Percentiles rank a stretch among this genome's conserved stretches.
Evolutionary conservation across 352 stramenopile species (phyloP).

Genomic region (Phytophthora pluvialis): DNA sequence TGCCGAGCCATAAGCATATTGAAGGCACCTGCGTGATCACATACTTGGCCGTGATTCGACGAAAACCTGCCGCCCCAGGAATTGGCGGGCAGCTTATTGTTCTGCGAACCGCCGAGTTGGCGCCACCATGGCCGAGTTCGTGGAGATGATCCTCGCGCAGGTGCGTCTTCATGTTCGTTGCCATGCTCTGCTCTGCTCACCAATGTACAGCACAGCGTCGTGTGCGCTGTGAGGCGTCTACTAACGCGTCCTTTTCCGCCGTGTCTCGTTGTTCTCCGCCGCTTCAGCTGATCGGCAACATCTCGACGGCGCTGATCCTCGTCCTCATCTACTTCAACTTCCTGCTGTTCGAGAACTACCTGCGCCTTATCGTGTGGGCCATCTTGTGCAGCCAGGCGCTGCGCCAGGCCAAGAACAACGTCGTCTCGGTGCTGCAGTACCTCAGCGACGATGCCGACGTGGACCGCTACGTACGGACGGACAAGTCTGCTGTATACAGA

Average conservation of each 20-base stretch:
- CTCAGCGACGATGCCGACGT: conserved; percentile 85
- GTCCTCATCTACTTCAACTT: conserved; percentile 92
- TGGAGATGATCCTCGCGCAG: conserved; percentile 87
- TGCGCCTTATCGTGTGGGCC: conserved; percentile 87
- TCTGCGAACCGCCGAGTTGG: not conserved
- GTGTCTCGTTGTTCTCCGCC: not conserved
- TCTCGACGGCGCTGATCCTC: conserved; percentile 86
- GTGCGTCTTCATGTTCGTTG: conserved; percentile 32
- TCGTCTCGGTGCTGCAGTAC: conserved; percentile 82
- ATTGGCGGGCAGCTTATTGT: conserved; percentile 4
- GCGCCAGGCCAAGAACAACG: conserved; percentile 86
- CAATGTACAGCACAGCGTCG: not conserved
- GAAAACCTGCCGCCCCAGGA: conserved; percentile 11
- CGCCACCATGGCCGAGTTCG: conserved; percentile 73
- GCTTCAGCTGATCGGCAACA: conserved; percentile 84
- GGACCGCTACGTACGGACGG: conserved; percentile 39
- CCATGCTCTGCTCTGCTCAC: conserved; percentile 1
- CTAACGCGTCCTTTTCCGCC: not conserved
- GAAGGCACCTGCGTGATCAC: not conserved
- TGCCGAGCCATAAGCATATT: not conserved
- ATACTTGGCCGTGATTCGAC: conserved; percentile 24
- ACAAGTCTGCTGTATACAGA: not conserved
- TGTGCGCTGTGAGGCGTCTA: not conserved
- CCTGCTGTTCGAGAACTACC: conserved; percentile 89
- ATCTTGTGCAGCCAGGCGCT: conserved; percentile 88